Conservation (phyloP, 2,329 filamentous ascomycete species). For the Pseudogymnoascus sp. region DNA sequence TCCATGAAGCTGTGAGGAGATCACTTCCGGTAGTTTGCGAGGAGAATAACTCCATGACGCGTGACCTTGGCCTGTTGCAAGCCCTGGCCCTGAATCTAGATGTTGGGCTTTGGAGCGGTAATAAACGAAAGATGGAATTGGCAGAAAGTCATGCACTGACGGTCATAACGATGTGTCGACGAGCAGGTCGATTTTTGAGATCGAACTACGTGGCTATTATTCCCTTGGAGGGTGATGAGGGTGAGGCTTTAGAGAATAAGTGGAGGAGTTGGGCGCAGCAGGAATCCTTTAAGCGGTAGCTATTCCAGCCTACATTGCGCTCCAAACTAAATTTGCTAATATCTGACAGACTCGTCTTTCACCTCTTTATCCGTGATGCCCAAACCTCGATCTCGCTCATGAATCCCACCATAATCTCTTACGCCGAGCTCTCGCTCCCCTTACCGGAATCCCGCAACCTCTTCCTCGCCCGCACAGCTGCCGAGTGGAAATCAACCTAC, state of each 20-base stretch:
- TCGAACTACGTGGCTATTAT: conserved; percentile 44
- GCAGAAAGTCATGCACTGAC: conserved; percentile 50
- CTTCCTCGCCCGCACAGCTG: conserved; percentile 58
- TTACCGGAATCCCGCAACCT: conserved; percentile 54
- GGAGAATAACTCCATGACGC: conserved; percentile 41
- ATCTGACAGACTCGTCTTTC: conserved; percentile 48
- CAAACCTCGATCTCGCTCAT: conserved; percentile 62
- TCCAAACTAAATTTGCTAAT: conserved; percentile 12
- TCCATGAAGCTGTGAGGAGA: conserved; percentile 21
- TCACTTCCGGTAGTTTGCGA: conserved; percentile 32
- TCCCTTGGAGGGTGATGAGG: conserved; percentile 50
- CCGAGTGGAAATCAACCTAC: conserved; percentile 58
- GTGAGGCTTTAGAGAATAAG: conserved; percentile 51
- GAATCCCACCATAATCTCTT: conserved; percentile 59
- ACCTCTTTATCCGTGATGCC: conserved; percentile 57
- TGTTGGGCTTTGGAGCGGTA: conserved; percentile 51
- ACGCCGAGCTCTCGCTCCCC: conserved; percentile 60
- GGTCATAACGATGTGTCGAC: conserved; percentile 47
- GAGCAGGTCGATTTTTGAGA: conserved; percentile 38
- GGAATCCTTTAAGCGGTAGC: conserved; percentile 58
- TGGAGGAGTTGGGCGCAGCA: conserved; percentile 58
- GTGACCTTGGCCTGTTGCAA: conserved; percentile 45
- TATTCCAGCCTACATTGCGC: neutral
- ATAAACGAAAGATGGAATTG: conserved; percentile 52
- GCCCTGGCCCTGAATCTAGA: conserved; percentile 43